phyloP scores from a whole-genome alignment of 1,284 basidiomycete species.

The Volvariella volvacea region DNA sequence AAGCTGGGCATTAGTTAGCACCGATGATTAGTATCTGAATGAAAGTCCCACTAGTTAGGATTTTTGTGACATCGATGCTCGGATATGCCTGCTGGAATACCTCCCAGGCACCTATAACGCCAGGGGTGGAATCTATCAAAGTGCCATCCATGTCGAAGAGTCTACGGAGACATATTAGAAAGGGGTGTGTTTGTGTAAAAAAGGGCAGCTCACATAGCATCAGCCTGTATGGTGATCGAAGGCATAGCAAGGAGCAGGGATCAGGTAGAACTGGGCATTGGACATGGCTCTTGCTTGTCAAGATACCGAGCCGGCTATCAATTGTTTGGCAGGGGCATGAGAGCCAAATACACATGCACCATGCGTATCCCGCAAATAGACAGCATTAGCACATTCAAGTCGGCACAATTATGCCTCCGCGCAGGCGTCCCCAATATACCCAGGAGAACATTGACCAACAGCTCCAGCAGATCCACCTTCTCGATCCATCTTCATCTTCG shows the following conservation, averaged over 20 bases:
- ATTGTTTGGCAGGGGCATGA: background rate
- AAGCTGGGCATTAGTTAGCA: constrained; percentile 34
- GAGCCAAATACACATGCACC: constrained; percentile 3
- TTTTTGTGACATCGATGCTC: constrained; percentile 50
- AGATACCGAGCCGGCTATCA: no score
- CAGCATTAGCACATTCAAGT: constrained; percentile 10
- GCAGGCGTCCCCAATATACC: constrained; percentile 66
- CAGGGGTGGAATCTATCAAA: constrained; percentile 66
- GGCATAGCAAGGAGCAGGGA: constrained; percentile 1
- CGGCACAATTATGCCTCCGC: constrained; percentile 56
- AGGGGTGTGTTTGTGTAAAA: constrained; percentile 7
- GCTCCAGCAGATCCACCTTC: constrained; percentile 80
- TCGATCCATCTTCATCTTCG: constrained; percentile 78
- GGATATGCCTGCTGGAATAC: constrained; percentile 59
- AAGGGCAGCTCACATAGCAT: constrained; percentile 12
- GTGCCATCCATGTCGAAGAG: constrained; percentile 81
- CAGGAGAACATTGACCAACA: constrained; percentile 80
- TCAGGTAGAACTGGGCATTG: no score
- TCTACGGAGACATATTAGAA: constrained; percentile 25
- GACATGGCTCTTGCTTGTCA: no score
- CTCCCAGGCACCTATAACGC: constrained; percentile 72
- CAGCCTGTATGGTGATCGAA: constrained; percentile 10
- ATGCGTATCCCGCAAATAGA: background rate
- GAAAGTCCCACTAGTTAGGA: constrained; percentile 48
- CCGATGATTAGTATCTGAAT: constrained; percentile 6